phyloP scores from a whole-genome alignment of 768 basidiomycete genomes.

The Tulasnella sp. region DNA sequence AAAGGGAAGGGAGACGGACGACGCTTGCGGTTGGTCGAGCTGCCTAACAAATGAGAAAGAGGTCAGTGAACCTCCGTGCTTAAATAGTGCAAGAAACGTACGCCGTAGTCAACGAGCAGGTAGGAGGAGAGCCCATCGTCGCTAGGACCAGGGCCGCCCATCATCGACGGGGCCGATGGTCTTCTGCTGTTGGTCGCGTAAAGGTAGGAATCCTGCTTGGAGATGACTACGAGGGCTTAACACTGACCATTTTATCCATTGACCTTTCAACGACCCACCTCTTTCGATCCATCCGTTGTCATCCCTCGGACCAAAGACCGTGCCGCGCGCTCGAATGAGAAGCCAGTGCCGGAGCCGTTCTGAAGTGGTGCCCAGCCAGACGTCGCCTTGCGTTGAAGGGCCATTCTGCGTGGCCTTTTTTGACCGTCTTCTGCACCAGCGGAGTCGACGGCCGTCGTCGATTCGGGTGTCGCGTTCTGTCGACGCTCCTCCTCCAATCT shows the following conservation, averaged over 20 bases:
- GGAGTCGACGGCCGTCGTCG: neutral
- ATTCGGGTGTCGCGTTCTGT: neutral
- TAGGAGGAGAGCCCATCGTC: constrained; percentile 1
- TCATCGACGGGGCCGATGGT: neutral
- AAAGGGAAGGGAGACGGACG: neutral
- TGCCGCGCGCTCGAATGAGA: constrained; percentile 8
- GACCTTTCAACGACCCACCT: constrained; percentile 5
- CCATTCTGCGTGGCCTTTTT: neutral
- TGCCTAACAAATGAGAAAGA: neutral
- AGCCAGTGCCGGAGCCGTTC: neutral
- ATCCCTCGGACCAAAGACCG: constrained; percentile 2
- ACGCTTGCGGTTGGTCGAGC: neutral
- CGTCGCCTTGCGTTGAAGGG: constrained; percentile 4
- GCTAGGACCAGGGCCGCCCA: neutral
- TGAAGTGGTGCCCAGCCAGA: constrained; percentile 11
- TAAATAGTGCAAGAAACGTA: neutral
- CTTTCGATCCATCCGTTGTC: neutral
- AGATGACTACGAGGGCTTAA: too few relatives aligned
- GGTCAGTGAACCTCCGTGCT: neutral
- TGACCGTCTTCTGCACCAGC: neutral
- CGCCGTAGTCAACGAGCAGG: constrained; percentile 5
- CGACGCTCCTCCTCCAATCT: neutral
- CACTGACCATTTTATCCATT: too few relatives aligned
- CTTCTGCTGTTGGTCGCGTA: too few relatives aligned
- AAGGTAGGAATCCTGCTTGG: too few relatives aligned